Percentiles rank a stretch among this genome's conserved stretches.
Conservation (phyloP, 1,284 basidiomycete genomes). For the Inonotus hispidus region DNA sequence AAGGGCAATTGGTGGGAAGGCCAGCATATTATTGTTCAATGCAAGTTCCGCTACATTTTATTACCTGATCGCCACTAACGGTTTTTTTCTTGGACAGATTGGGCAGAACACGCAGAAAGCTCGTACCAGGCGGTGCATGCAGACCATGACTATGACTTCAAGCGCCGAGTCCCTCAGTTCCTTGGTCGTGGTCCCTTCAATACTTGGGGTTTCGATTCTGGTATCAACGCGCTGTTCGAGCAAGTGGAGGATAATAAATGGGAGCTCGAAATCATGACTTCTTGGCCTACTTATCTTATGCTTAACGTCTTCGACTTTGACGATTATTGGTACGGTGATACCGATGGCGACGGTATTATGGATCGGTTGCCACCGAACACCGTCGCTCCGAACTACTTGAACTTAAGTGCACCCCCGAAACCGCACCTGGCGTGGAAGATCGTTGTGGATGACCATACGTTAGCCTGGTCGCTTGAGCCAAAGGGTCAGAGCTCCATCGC, state of each 20-base stretch:
- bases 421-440: constrained; percentile 85
- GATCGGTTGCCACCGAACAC: constrained; percentile 88
- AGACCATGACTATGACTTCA: constrained; percentile 55
- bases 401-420: constrained; percentile 78
- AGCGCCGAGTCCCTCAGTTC: constrained; percentile 80
- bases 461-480: constrained; percentile 75
- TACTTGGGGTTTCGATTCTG: constrained; percentile 84
- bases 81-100: constrained; percentile 46
- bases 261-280: constrained; percentile 80
- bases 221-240: constrained; percentile 62
- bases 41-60: constrained; percentile 36
- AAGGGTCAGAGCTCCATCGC: constrained; percentile 77
- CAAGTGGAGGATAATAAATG: constrained; percentile 59
- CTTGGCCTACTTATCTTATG: constrained; percentile 85
- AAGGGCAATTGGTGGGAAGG: constrained; percentile 72
- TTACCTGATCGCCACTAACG: constrained; percentile 4
- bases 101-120: constrained; percentile 61
- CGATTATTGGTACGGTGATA: constrained; percentile 87
- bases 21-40: constrained; percentile 83
- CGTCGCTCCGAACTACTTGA: constrained; percentile 79
- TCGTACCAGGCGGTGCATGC: constrained; percentile 70
- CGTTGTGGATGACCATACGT: constrained; percentile 67
- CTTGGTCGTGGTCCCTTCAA: constrained; percentile 86
- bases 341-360: constrained; percentile 79
- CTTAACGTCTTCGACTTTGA: constrained; percentile 86